Conservation (phyloP, 2,329 filamentous ascomycete species). For the Nemania sp. region DNA sequence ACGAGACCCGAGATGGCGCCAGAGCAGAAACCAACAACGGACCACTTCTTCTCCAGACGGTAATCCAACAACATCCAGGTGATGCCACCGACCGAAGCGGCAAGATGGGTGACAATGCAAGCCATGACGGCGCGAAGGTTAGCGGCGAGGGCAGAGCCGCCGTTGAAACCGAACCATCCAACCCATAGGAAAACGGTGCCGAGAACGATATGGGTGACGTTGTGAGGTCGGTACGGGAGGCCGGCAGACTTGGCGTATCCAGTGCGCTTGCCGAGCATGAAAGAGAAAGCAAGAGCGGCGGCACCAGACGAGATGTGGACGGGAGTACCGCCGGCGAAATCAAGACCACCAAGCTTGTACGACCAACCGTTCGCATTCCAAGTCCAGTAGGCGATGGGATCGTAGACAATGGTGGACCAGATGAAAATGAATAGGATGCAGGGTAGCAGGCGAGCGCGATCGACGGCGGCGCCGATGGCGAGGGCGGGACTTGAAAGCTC, state of each 20-base stretch:
- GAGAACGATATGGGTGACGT: constrained; percentile 72
- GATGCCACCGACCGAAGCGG: constrained; percentile 78
- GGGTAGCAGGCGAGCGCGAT: constrained; percentile 65
- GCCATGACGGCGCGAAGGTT: constrained; percentile 91
- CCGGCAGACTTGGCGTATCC: constrained; percentile 64
- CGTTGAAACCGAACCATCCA: constrained; percentile 97
- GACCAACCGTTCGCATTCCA: constrained; percentile 78
- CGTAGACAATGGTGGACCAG: constrained; percentile 73
- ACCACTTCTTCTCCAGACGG: constrained; percentile 91
- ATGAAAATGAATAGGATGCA: constrained; percentile 69
- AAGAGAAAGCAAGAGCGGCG: constrained; percentile 71
- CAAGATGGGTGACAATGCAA: constrained; percentile 83
- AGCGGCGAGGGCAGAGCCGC: constrained; percentile 76
- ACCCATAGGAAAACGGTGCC: constrained; percentile 84
- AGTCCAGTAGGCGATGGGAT: constrained; percentile 75
- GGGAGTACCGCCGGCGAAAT: constrained; percentile 75
- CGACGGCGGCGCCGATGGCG: constrained; percentile 62
- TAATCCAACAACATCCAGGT: constrained; percentile 88
- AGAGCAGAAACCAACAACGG: constrained; percentile 90
- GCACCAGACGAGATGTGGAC: constrained; percentile 76
- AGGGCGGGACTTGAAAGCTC: constrained; percentile 51
- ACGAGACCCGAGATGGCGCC: constrained; percentile 86
- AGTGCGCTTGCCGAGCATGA: constrained; percentile 71
- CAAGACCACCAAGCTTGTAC: constrained; percentile 67
- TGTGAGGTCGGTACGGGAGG: constrained; percentile 71